Evolutionary conservation across 2,329 filamentous ascomycete species (phyloP), one percentile per base, ranked within the genome.

Genomic region (Colletotrichum melonis): DNA sequence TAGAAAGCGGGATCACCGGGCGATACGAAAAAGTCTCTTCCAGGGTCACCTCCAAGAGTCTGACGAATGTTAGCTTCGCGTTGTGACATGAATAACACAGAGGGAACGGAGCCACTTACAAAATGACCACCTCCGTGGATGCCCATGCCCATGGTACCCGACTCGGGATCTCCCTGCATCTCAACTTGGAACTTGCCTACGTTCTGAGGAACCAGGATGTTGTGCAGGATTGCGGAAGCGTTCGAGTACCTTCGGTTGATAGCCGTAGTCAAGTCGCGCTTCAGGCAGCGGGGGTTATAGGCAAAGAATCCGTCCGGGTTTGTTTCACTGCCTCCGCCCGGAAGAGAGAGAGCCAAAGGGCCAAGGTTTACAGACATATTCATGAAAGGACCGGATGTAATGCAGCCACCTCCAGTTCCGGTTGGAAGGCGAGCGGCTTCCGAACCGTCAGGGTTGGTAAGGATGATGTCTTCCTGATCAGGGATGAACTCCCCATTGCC

Each of bases 351-450:
- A 8, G 78, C 76, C 11, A 81, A 78, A 12, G 84, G 84, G 0
- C 84, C 84, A 1, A 86, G 77, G 72, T 83, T 85, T 62, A 86
- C 81, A 1, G 73, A 79, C 76, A 84, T 81, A 75, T 84, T 79
- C 35, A 78, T 79, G n/a, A 90, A 84, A 1, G 89, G 89, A 0
- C 88, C 88, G 0, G 80, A 82, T 14, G 78, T 82, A 6, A 91
- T 82, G 76, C 88, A 91, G 26, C 89, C 90, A 57, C 90, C 89
- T 8, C 90, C 89, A 2, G 81, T 82, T 7, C 88, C 89, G 0
- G 87, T 81, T 0, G 86, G 84, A 11, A 87, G 76, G 42, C 75
- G 75, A 26, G 79, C 42, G 1, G 77, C 67, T n/a, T 76, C 77
- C 9, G 79, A 74, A 1, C 77, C 76, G 38, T 75, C 83, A 14